phyloP scores from a whole-genome alignment of 2,329 filamentous ascomycete species.

The Cadophora luteo-olivacea region DNA sequence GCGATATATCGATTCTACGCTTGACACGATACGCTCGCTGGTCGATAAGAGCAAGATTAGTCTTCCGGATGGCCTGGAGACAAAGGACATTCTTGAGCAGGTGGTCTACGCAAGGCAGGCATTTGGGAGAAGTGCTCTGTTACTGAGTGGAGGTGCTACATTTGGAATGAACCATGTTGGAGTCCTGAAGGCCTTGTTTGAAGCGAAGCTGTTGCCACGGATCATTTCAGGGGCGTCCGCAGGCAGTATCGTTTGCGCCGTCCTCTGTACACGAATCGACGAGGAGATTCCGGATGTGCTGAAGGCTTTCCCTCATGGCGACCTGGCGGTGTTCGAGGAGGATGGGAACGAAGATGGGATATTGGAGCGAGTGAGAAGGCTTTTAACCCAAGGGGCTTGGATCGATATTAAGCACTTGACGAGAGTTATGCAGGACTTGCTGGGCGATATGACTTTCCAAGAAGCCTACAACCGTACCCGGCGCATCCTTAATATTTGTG shows the following conservation, averaged over 20 bases:
- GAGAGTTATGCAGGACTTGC: conserved; percentile 78
- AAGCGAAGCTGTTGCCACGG: conserved; percentile 66
- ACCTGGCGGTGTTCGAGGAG: conserved; percentile 69
- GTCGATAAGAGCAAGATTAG: conserved; percentile 62
- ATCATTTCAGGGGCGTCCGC: conserved; percentile 74
- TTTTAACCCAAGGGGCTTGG: conserved; percentile 83
- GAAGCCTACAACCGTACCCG: conserved; percentile 96
- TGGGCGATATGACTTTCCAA: conserved; percentile 92
- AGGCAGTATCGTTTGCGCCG: conserved; percentile 72
- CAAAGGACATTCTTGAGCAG: conserved; percentile 60
- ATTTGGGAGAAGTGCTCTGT: conserved; percentile 69
- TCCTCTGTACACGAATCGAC: conserved; percentile 68
- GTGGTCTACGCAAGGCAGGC: conserved; percentile 66
- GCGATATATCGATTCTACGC: conserved; percentile 80
- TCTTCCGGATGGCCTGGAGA: conserved; percentile 61
- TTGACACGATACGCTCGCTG: conserved; percentile 75
- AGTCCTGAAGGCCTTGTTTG: conserved; percentile 70
- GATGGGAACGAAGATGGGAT: conserved; percentile 65
- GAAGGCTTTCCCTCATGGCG: conserved; percentile 64
- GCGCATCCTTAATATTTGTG: conserved; percentile 90
- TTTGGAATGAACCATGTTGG: conserved; percentile 78
- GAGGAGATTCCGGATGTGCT: conserved; percentile 66
- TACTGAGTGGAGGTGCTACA: conserved; percentile 73
- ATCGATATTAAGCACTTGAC: conserved; percentile 85
- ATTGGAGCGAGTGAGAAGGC: conserved; percentile 70